Evolutionary conservation across 2,329 filamentous ascomycete genomes (phyloP).

Genomic region (Onygenales sp.): DNA sequence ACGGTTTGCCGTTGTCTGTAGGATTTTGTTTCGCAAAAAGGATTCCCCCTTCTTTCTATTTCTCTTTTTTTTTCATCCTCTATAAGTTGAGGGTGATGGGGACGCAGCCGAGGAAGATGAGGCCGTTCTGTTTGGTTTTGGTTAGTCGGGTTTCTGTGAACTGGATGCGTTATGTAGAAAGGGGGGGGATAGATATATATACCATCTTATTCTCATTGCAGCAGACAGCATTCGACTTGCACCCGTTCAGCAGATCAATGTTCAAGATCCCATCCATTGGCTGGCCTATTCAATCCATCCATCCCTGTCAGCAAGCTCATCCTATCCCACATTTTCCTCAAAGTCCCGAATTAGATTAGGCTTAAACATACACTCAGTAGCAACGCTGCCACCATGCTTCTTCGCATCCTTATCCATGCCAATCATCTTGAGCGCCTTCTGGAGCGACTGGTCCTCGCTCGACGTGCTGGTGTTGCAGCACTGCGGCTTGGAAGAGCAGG

Average conservation of each 20-base stretch:
- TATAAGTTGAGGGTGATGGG: constrained; percentile 1
- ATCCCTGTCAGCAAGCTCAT: background rate
- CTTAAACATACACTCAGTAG: background rate
- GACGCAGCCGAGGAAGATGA: constrained; percentile 1
- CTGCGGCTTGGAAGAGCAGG: constrained; percentile 1
- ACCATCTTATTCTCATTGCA: constrained; percentile 2
- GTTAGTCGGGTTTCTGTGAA: background rate
- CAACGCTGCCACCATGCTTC: background rate
- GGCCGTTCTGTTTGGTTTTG: background rate
- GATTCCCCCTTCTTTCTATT: too few relatives aligned
- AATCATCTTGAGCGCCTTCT: background rate
- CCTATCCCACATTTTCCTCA: background rate
- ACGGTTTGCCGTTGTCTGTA: too few relatives aligned
- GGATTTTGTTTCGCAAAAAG: too few relatives aligned
- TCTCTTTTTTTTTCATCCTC: background rate
- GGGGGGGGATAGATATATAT: background rate
- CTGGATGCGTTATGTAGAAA: background rate
- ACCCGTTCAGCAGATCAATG: background rate
- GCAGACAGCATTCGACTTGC: constrained; percentile 1
- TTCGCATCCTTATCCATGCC: background rate
- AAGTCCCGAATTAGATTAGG: too few relatives aligned
- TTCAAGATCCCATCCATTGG: background rate
- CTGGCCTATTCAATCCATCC: background rate
- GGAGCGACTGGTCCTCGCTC: background rate
- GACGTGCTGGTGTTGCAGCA: background rate